Evolutionary conservation across 2,329 filamentous ascomycete species (phyloP).

Genomic region (Hansfordia pulvinata): DNA sequence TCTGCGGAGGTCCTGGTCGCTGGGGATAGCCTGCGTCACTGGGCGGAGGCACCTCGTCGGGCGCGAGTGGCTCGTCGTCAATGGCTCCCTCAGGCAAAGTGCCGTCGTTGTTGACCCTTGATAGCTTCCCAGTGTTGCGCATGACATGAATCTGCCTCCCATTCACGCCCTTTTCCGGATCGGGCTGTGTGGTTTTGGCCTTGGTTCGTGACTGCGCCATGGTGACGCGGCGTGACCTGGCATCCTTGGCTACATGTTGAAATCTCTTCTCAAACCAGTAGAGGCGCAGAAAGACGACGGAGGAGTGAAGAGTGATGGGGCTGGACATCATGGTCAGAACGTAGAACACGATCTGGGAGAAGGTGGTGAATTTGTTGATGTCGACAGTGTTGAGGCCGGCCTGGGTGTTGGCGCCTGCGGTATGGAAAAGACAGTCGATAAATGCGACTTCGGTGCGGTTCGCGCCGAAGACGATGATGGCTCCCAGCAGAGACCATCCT

Average conservation of each 20-base stretch:
- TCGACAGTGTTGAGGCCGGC: constrained; percentile 79
- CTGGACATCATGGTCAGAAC: constrained; percentile 61
- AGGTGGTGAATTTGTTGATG: constrained; percentile 52
- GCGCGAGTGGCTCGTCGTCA: no score
- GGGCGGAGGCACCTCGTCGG: constrained; percentile 15
- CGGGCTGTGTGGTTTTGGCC: constrained; percentile 26
- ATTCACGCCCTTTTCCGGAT: constrained; percentile 50
- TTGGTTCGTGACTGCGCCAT: constrained; percentile 48
- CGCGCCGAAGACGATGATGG: constrained; percentile 58
- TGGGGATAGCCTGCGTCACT: no score
- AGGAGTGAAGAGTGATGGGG: constrained; percentile 72
- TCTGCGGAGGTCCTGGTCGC: no score
- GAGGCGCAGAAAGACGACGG: constrained; percentile 80
- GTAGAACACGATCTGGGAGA: constrained; percentile 63
- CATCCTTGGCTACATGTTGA: constrained; percentile 66
- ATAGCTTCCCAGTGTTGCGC: constrained; percentile 37
- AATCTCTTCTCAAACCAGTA: constrained; percentile 99
- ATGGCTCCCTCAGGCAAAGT: no score
- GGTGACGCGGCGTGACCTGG: constrained; percentile 50
- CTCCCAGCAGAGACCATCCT: constrained; percentile 56
- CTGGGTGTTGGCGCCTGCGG: constrained; percentile 77
- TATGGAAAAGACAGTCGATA: constrained; percentile 81
- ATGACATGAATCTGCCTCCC: constrained; percentile 54
- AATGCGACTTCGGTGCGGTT: constrained; percentile 50
- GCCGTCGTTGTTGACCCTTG: constrained; percentile 48